Evolutionary conservation across 2,329 filamentous ascomycete species (phyloP), one percentile per base, ranked within the genome.

Genomic region (Dactylellina haptotyla): DNA sequence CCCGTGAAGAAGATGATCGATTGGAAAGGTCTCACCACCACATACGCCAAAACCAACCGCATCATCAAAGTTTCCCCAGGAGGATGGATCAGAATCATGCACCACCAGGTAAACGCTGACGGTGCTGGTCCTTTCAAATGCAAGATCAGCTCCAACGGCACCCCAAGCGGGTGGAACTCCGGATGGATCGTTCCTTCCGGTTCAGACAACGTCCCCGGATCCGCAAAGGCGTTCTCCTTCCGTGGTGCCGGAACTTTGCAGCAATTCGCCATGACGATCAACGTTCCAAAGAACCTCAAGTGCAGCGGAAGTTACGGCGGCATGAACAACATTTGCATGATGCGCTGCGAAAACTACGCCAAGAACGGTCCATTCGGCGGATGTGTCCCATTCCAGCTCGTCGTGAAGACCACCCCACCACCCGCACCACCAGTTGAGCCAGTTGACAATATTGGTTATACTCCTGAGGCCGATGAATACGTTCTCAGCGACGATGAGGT

Each of bases 51-150:
- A 23, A 18, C 9, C 0, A 61, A 61, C 30, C 43, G 48, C 12
- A 16, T 69, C 6, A 16, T 53, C 23, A 45, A 69, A 12, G 53
- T 43, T 39, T 53, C 43, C 4, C 43, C 43, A 4, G 54, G 54
- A 26, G 64, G 64, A 6, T 69, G 64, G 64, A 43, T 69, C 20
- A 51, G 54, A 28, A 54, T 69, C 14, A 59, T 61, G 64, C 30
- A 43, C 20, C 50, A 70, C 28, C 56, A 70, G 32, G 28, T 70
- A 3, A 70, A 70, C 39, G 48, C 48, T 1, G 62, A 66, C 41
- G 62, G 61, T n/a, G 61, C 48, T 14, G 61, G 59, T 34, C 59
- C 59, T 20, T 69, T 45, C 4, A 69, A 18, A 20, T 70, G 65
- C 39, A 70, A 62, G 41, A 61, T 69, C 20, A 63, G 57, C 16